Evolutionary conservation across 352 stramenopile genomes (phyloP), one percentile per base, ranked within the genome.

Genomic region (Phytopythium sindhum): DNA sequence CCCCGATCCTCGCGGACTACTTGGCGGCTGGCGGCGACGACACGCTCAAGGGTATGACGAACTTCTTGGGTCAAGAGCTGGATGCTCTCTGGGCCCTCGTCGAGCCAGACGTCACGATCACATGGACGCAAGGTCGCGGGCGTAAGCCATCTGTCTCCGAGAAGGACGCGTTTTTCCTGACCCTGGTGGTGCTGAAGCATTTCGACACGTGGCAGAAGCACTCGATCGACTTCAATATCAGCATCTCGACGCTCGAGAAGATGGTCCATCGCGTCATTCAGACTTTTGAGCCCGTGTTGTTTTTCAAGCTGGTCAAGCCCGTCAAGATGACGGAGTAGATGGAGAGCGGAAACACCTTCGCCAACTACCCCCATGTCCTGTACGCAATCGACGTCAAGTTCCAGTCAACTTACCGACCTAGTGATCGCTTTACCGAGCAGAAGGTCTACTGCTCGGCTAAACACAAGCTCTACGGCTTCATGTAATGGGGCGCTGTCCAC

Each of bases 401-500:
- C 39, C 39, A 45, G 39, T 15, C 14, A 1, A 4, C 39, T 2
- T 45, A 45, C 7, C 7, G 39, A 8, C 39, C 39, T 6, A 45
- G 39, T 8, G 39, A 8, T 5, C 39, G 12, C 39, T n/a, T 45
- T 10, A n/a, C 7, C 39, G 17, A 45, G 12, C 7, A 45, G 39
- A 45, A 45, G 39, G 39, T n/a, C 39, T 45, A 45, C 39, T 45
- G 21, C 47, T 69, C 62, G 2, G 58, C 57, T 0, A 64, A 64
- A 42, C 52, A 73, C 26, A 70, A 73, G 58, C 53, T 70, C 2
- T 64, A 67, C 41, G 59, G 58, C 24, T 66, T 73, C 56, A 67
- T n/a, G n/a, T n/a, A n/a, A n/a, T n/a, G n/a, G n/a, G n/a, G n/a
- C n/a, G n/a, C n/a, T n/a, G n/a, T n/a, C n/a, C n/a, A n/a, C n/a